Conservation (phyloP, 495 filamentous ascomycete genomes). For the Trichoderma erinaceum region DNA sequence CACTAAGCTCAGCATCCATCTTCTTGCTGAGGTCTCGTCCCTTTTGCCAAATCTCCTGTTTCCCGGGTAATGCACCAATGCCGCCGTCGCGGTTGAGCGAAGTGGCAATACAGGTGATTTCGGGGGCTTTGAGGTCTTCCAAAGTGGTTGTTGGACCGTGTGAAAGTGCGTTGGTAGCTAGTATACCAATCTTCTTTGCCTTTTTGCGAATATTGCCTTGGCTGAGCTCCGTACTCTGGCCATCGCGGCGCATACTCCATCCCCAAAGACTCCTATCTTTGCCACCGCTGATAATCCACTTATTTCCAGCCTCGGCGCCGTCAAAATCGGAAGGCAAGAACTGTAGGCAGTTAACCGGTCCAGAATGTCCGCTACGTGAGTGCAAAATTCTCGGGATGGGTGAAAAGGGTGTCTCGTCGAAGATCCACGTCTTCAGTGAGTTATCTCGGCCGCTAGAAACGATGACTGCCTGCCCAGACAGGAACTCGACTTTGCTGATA, state of each 20-base stretch:
- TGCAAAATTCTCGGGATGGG: conserved; percentile 80
- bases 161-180: conserved; percentile 40
- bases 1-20: conserved; percentile 52
- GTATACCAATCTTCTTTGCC: conserved; percentile 71
- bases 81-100: conserved; percentile 90
- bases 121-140: conserved; percentile 78
- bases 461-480: conserved; percentile 84
- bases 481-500: conserved; percentile 77
- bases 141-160: conserved; percentile 51
- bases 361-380: conserved; percentile 78
- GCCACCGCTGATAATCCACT: conserved; percentile 90
- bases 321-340: conserved; percentile 84
- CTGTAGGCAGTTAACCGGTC: conserved; percentile 66
- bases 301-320: conserved; percentile 77
- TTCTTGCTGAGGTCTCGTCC: conserved; percentile 51
- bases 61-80: conserved; percentile 69
- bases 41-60: conserved; percentile 71
- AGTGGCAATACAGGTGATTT: conserved; percentile 83
- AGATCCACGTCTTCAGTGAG: conserved; percentile 89
- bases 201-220: conserved; percentile 80
- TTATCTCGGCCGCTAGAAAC: conserved; percentile 90
- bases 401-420: conserved; percentile 80
- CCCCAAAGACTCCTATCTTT: conserved; percentile 88
- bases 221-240: conserved; percentile 87
- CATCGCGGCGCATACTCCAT: conserved; percentile 89